Conservation (phyloP, 2,329 filamentous ascomycete genomes). For the Pseudocercospora vitis region DNA sequence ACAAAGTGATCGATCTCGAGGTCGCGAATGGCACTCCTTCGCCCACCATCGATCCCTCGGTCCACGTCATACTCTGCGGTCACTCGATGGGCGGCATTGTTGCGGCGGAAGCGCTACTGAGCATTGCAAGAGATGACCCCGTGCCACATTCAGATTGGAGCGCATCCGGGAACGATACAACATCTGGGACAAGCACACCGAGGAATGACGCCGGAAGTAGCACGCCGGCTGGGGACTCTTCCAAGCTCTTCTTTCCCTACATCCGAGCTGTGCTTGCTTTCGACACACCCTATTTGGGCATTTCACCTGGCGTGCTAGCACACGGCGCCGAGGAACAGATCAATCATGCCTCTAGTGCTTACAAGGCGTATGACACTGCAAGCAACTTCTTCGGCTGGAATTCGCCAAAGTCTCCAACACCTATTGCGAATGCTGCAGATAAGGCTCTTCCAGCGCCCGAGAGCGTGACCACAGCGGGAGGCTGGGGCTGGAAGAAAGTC, state of each 20-base stretch:
- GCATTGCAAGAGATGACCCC: conserved; percentile 67
- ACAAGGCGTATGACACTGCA: conserved; percentile 66
- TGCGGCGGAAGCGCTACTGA: conserved; percentile 80
- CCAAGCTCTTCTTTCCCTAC: conserved; percentile 81
- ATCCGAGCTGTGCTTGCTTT: conserved; percentile 68
- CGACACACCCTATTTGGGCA: conserved; percentile 78
- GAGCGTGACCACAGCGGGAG: conserved; percentile 22
- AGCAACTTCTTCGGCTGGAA: conserved; percentile 56
- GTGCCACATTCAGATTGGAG: conserved; percentile 27
- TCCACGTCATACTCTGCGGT: conserved; percentile 77
- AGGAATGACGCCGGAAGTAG: background rate
- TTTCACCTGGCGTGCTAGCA: conserved; percentile 77
- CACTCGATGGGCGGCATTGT: conserved; percentile 94
- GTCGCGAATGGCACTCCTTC: conserved; percentile 76
- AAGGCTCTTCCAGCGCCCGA: conserved; percentile 35
- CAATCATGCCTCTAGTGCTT: conserved; percentile 68
- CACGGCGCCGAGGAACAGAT: conserved; percentile 80
- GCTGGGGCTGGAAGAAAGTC: conserved; percentile 55
- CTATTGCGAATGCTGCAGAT: conserved; percentile 30
- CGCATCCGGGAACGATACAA: background rate
- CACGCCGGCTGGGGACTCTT: conserved; percentile 14
- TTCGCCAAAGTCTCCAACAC: conserved; percentile 23
- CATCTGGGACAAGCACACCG: conserved; percentile 7
- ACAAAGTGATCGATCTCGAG: conserved; percentile 92
- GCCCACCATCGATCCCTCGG: conserved; percentile 81